Evolutionary conservation across 305 asterid genomes (phyloP).

Genomic region (Fraxinus floribunda): DNA sequence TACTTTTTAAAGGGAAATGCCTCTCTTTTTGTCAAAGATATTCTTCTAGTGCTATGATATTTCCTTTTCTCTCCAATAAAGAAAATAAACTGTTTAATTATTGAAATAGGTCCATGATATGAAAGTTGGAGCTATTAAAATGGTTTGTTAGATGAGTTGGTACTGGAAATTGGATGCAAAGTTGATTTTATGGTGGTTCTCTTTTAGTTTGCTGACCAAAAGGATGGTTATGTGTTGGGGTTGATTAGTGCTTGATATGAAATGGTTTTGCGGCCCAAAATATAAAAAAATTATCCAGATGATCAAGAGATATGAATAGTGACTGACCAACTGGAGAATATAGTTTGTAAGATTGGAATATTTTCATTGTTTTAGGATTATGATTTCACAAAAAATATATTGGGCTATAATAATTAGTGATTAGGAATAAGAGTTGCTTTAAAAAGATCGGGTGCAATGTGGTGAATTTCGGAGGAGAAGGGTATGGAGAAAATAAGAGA

Average conservation of each 20-base stretch:
- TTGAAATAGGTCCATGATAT: background rate
- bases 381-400: background rate
- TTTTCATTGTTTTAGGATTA: background rate
- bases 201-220: background rate
- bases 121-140: background rate
- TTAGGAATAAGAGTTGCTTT: background rate
- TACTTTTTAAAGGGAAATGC: background rate
- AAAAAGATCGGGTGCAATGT: background rate
- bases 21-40: background rate
- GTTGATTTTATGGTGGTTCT: background rate
- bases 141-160: background rate
- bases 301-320: background rate
- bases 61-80: background rate
- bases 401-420: background rate
- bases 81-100: background rate
- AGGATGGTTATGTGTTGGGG: background rate
- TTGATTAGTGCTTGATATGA: background rate
- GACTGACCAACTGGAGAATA: background rate
- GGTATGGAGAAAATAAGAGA: background rate
- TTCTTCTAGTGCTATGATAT: background rate
- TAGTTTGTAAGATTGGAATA: background rate
- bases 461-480: background rate
- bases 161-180: background rate
- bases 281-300: background rate
- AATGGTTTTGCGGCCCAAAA: background rate